These are phyloP conservation scores for Aspergillaceae sp. DNA, from an alignment of 2,329 filamentous ascomycete genomes.

Conservation along the genomic window DNA sequence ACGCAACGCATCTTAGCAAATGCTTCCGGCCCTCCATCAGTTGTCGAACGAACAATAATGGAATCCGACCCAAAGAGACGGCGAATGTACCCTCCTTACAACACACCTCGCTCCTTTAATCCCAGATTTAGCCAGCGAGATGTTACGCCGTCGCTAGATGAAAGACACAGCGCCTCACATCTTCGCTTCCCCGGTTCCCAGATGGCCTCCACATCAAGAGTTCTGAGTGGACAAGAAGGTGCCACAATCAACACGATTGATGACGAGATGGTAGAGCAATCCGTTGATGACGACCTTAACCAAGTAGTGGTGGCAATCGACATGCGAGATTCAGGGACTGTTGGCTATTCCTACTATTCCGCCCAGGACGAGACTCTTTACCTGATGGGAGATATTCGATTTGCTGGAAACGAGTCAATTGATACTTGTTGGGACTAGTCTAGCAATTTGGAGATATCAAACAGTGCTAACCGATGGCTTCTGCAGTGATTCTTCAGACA, in stretches of 20 bases:
- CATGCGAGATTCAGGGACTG: conserved; percentile 56
- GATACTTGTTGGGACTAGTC: conserved; percentile 41
- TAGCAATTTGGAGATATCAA: not conserved
- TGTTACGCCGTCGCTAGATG: not conserved
- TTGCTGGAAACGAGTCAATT: conserved; percentile 60
- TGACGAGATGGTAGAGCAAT: conserved; percentile 24
- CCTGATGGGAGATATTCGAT: conserved; percentile 66
- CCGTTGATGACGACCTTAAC: conserved; percentile 45
- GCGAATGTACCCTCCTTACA: conserved; percentile 2
- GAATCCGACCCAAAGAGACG: conserved; percentile 1
- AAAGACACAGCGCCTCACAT: not conserved
- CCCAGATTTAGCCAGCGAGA: not conserved
- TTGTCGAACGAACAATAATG: no score
- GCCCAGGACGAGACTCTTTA: conserved; percentile 61
- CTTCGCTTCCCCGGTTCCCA: conserved; percentile 2
- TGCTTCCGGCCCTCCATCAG: not conserved
- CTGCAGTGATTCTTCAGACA: conserved; percentile 51
- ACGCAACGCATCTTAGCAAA: not conserved
- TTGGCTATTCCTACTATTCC: conserved; percentile 80
- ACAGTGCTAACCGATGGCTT: conserved; percentile 11
- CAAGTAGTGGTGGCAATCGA: conserved; percentile 77
- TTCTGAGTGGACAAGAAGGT: conserved; percentile 4
- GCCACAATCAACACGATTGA: conserved; percentile 2
- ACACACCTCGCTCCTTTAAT: conserved; percentile 1
- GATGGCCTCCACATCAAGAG: conserved; percentile 3